Evolutionary conservation across 176 grass and related monocot species (phyloP), one percentile per base, ranked within the genome.

Genomic region (Pontederia paniculata): DNA sequence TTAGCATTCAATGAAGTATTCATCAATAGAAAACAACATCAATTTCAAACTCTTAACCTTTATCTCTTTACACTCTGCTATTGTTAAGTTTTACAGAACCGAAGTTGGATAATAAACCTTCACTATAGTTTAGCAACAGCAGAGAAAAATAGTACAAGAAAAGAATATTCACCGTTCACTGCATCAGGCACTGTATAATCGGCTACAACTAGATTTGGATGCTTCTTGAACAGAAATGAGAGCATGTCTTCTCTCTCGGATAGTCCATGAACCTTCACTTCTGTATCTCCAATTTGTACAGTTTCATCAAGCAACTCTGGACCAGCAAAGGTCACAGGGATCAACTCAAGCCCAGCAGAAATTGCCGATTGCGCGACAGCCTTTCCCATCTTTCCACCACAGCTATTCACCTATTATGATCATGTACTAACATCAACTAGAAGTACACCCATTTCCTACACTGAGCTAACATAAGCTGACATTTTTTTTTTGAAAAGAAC

Each of bases 301-400:
- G 71, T 74, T 84, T 55, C 78, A 69, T 60, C 72, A 79, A 76
- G 52, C 17, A n/a, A 76, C 72, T 97, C 86, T 72, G 28, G 65
- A 45, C 83, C 73, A 31, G 80, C 88, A 64, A 97, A 97, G 78
- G 91, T 87, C 54, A 90, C 54, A 60, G 86, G 91, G 50, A 88
- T 69, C 73, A 97, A 58, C 20, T 78, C 72, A 71, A 97, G 83
- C 15, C 93, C 93, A 63, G 74, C 72, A 48, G 66, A 79, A 69
- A 66, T 45, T 44, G 82, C 76, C 25, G 80, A 72, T 62, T 97
- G 77, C 17, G 86, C 93, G 58, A 88, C 83, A 67, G 77, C 73
- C 69, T 58, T 19, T 42, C 86, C 91, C 83, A 84, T 97, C 47
- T 97, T 97, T 41, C 93, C 93, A 58, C 65, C 88, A 74, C 93